Base-by-base conservation (phyloP, 768 basidiomycete genomes). In the Agrocybe praecox region DNA sequence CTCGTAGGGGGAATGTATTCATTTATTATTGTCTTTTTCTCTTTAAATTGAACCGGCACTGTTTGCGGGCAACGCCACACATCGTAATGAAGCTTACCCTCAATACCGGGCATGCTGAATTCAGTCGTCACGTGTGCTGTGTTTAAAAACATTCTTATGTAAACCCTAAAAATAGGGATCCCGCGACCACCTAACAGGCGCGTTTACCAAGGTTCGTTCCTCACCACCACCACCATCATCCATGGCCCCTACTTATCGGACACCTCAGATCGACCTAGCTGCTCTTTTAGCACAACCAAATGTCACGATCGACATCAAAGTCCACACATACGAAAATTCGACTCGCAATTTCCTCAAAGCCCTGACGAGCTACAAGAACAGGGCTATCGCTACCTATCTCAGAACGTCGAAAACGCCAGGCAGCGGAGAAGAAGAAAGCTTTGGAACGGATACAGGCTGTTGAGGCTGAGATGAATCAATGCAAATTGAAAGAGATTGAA, bases 401-500 rank as follows among this genome's bases (percentile, higher is more conserved):
- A 14, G 84, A 87, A 51, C 78, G 87, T 47, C 81, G 89, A 46
- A 80, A 82, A 34, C 75, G 79, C 17, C 87, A 93, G 64, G 75
- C 74, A 1, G 69, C 79, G 1, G 85, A 87, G 67, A 85, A 83
- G 72, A 89, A 88, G 66, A 81, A 80, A 57, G 59, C 86, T 0
- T 56, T 72, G 8, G 93, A 94, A 48, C 85, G 83, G 67, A 82
- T 74, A 9, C 79, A 85, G 44, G 76, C 81, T 8, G 76, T 85
- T 0, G 89, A 94, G 67, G 65, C 75, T 0, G 88, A 93, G 70
- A 94, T 82, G 1, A 86, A 84, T 52, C 76, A 86, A 44, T 93
- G 90, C 72, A 90, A 93, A 62, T 67, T 90, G 50, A 81, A 78
- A 64, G 94, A 95, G 71, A 87, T 92, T 26, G 87, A 91, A 51